Percentiles rank a stretch among this genome's conserved stretches.
Evolutionary conservation across 192 early-diverging fungal species (phyloP).

Genomic region (Podila epicladia): DNA sequence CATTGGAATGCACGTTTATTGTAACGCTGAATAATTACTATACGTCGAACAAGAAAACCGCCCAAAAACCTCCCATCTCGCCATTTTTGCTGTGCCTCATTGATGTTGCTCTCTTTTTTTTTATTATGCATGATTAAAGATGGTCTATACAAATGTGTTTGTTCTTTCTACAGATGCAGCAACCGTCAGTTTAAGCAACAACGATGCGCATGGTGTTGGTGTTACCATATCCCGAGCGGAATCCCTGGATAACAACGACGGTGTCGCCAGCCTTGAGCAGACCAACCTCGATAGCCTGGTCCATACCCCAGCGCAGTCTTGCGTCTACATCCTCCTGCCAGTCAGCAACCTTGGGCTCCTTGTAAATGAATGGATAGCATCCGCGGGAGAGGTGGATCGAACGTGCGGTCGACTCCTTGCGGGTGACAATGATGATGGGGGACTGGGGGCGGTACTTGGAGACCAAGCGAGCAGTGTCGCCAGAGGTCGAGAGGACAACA

Average conservation of each 20-base stretch:
- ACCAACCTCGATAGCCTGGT: slow-evolving; percentile 72
- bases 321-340: slow-evolving; percentile 89
- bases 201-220: slow-evolving; percentile 87
- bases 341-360: slow-evolving; percentile 59
- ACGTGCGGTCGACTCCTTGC: slow-evolving; percentile 76
- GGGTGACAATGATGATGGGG: slow-evolving; percentile 94
- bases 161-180: too few species aligned
- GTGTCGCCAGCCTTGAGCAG: slow-evolving; percentile 64
- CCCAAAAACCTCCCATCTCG: too few species aligned
- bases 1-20: too few species aligned
- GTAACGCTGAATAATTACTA: too few species aligned
- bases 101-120: too few species aligned
- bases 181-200: slow-evolving; percentile 47
- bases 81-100: too few species aligned
- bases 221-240: slow-evolving; percentile 81
- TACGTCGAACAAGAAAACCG: too few species aligned
- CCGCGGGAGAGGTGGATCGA: slow-evolving; percentile 82
- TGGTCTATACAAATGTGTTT: too few species aligned
- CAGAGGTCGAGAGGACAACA: slow-evolving; percentile 91
- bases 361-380: slow-evolving; percentile 84
- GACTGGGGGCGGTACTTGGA: slow-evolving; percentile 95
- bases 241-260: slow-evolving; percentile 82
- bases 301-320: slow-evolving; percentile 81
- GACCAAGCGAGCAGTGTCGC: slow-evolving; percentile 88
- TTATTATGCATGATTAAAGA: too few species aligned